Evolutionary conservation across 768 basidiomycete genomes (phyloP).

Genomic region (Scleroderma bovista): DNA sequence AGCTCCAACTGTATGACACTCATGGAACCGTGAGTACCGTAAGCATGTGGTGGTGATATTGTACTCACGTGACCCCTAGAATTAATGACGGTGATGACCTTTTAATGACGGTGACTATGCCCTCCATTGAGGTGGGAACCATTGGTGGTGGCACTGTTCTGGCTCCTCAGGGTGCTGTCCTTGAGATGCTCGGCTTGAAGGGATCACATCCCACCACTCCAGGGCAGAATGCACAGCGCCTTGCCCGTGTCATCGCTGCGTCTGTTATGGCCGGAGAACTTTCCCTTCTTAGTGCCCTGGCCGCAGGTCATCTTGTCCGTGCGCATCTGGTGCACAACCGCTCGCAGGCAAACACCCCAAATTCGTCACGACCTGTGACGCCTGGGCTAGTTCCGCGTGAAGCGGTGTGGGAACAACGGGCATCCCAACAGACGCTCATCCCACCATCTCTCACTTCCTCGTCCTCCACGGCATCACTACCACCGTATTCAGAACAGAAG

Average conservation of each 20-base stretch:
- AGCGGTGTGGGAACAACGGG: slow-evolving; percentile 20
- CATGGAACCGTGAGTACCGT: slow-evolving; percentile 84
- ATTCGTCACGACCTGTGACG: slow-evolving; percentile 53
- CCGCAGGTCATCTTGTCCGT: slow-evolving; percentile 90
- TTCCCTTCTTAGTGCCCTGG: slow-evolving; percentile 85
- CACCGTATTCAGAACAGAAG: slow-evolving; percentile 36
- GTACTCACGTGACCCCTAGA: slow-evolving; percentile 33
- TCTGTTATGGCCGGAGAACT: slow-evolving; percentile 98
- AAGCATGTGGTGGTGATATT: slow-evolving; percentile 3
- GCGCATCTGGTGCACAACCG: slow-evolving; percentile 94
- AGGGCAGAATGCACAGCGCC: slow-evolving; percentile 82
- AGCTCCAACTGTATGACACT: slow-evolving; percentile 97
- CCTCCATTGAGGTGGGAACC: slow-evolving; percentile 98
- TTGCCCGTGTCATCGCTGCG: slow-evolving; percentile 86
- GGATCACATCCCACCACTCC: slow-evolving; percentile 86
- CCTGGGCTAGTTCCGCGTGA: slow-evolving; percentile 36
- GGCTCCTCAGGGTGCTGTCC: slow-evolving; percentile 80
- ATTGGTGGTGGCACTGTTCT: slow-evolving; percentile 96
- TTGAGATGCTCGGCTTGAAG: slow-evolving; percentile 89
- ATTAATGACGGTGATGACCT: slow-evolving; percentile 87
- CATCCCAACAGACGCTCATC: slow-evolving; percentile 5
- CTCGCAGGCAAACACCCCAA: slow-evolving; percentile 75
- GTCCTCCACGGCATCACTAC: slow-evolving; percentile 36
- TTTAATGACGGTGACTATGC: slow-evolving; percentile 93
- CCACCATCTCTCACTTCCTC: slow-evolving; percentile 26